Evolutionary conservation across 495 filamentous ascomycete species (phyloP), one percentile per base, ranked within the genome.

Genomic region (Corynascus novoguineensis): DNA sequence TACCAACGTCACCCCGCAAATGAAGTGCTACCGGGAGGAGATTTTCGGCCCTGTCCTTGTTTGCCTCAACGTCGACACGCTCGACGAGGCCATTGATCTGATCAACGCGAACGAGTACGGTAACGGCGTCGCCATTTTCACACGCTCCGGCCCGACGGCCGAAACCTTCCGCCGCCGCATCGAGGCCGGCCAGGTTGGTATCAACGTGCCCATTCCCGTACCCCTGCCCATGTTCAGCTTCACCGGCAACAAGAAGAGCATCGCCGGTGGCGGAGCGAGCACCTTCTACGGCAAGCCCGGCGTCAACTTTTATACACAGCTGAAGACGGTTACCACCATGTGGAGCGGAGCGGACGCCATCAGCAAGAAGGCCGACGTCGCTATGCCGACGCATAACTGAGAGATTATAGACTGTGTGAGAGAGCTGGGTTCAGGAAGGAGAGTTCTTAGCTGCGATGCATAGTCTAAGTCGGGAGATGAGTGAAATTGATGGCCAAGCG

Each of bases 31-130:
- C 80, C 84, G 73, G 52, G 88, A 97, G 69, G 93, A 99, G 70
- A 96, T 99, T 72, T 99, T 99, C 68, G 93, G 93, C 4, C 93
- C 93, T 2, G 93, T 99, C 28, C 80, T 96, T 35, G 87, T 96
- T 35, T 91, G 87, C 74, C 70, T 93, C 14, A 88, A 91, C 64
- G 85, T 87, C 14, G 84, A 86, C 47, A 92, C 88, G 1, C 79
- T 97, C 10, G 90, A 96, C 60, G 90, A 91, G 45, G 82, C 83
- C 4, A 75, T 86, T 60, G 77, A 85, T 19, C 68, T 85, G 50
- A 83, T 86, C 65, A 86, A 86, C 64, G 65, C 68, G 42, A 86
- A 86, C 63, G 78, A 82, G 64, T 85, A 86, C 63, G 83, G 83
- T 54, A 86, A 86, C 65, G 83, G 83, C 50, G 78, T 78, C 3